Base-by-base conservation (phyloP, 371 early-diverging fungal genomes). In the Rhizopus stolonifer region DNA sequence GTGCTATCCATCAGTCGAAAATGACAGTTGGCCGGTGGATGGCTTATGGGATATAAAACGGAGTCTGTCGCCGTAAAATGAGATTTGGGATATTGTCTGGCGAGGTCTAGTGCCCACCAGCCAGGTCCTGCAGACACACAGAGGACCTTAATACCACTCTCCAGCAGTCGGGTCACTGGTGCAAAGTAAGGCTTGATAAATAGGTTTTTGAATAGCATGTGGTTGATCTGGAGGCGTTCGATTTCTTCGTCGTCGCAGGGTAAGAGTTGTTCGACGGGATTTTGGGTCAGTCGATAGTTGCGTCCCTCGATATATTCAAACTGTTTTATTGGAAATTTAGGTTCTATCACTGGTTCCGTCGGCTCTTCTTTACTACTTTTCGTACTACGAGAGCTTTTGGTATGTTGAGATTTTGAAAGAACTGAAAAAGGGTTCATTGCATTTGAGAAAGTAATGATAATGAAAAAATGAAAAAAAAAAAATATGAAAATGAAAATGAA, bases 201-300 rank as follows among this genome's bases (percentile, higher is more conserved):
- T 39, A 61, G 26, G 31, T 46, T 70, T 70, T 60, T 68, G 53
- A 63, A 61, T 23, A 67, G 21, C 13, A 69, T 40, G 38, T 69
- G 61, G 24, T 65, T 67, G 7, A 75, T 52, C 48, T 75, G 66
- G 15, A 69, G 44, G 10, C 76, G 54, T 43, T 75, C 76, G 29
- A 63, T 57, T 54, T 75, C 76, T 40, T 75, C 76, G 34, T 75
- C 76, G 58, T 75, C 76, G 39, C 67, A 69, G 17, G 76, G 76
- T 46, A 75, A 45, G 17, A 75, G 62, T 17, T 63, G 52, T 21
- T 59, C 51, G 15, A 47, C 57, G 10, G 52, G 53, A 11, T 36
- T 48, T 11, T 49, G 54, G 9, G 58, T 44, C 18, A 50, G 61
- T 36, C 49, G 48, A 39, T 61, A 72, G 18, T 67, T 61, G 7